Evolutionary conservation across 2,329 filamentous ascomycete species (phyloP).

Genomic region (Bertia moriformis): DNA sequence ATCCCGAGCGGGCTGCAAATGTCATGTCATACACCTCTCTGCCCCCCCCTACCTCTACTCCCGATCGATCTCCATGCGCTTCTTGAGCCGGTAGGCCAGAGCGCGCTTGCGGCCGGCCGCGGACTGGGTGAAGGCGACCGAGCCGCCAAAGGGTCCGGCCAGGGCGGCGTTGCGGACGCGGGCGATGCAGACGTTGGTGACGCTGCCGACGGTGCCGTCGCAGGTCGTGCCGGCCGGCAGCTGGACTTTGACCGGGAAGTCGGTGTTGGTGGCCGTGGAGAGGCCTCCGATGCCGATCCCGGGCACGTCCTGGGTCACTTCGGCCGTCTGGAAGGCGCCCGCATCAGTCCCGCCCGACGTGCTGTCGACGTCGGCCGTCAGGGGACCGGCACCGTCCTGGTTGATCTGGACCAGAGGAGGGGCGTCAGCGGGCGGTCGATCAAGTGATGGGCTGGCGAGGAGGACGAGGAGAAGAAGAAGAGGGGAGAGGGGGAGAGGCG

Average conservation of each 20-base stretch:
- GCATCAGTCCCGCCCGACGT: constrained; percentile 49
- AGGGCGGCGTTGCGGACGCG: constrained; percentile 45
- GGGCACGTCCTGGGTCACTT: constrained; percentile 46
- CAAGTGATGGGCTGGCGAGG: neutral
- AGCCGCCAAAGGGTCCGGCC: constrained; percentile 54
- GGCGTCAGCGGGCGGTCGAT: neutral
- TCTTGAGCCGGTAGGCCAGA: constrained; percentile 31
- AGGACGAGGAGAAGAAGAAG: too few relatives aligned
- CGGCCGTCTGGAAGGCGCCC: constrained; percentile 41
- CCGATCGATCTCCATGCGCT: constrained; percentile 17
- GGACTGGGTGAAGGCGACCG: constrained; percentile 49
- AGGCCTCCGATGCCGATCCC: constrained; percentile 40
- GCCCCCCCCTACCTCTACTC: too few relatives aligned
- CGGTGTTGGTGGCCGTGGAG: constrained; percentile 41
- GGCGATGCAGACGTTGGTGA: constrained; percentile 47
- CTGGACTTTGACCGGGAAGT: constrained; percentile 50
- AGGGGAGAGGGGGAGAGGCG: too few relatives aligned
- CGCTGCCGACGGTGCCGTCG: constrained; percentile 40
- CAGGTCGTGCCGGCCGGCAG: constrained; percentile 58
- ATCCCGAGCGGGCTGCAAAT: too few relatives aligned
- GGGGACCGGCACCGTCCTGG: constrained; percentile 54
- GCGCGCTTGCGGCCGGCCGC: constrained; percentile 43
- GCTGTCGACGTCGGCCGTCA: constrained; percentile 43
- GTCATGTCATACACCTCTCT: too few relatives aligned
- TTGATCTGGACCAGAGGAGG: constrained; percentile 30